Evolutionary conservation across 768 basidiomycete species (phyloP).

Genomic region (Leccinum imitatum): DNA sequence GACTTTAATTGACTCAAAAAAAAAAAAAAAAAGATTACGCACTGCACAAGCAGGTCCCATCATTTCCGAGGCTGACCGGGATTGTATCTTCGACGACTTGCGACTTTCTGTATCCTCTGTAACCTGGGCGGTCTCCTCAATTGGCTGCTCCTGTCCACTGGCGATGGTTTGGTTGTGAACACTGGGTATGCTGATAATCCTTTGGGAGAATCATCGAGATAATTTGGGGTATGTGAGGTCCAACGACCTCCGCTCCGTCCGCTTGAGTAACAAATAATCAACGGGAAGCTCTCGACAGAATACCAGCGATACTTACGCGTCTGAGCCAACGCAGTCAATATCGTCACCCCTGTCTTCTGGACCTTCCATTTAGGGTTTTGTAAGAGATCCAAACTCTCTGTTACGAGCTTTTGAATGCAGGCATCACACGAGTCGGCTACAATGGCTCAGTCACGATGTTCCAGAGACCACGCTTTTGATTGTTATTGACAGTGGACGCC

Average conservation of each 20-base stretch:
- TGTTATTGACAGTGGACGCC: no score
- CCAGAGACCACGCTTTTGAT: no score
- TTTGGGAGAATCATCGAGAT: background rate
- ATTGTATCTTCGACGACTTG: background rate
- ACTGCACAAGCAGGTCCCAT: conserved; percentile 26
- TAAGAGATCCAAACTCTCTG: conserved; percentile 9
- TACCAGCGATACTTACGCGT: conserved; percentile 10
- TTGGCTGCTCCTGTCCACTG: no score
- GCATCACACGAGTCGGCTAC: background rate
- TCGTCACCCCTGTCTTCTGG: conserved; percentile 25
- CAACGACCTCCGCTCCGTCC: background rate
- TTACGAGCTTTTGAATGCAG: conserved; percentile 10
- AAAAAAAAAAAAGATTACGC: no score
- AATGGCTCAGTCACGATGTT: background rate
- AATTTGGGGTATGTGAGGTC: background rate
- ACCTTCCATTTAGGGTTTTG: conserved; percentile 7
- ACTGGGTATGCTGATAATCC: background rate
- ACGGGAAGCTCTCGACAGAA: no score
- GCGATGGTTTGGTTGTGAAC: background rate
- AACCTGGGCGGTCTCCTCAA: no score
- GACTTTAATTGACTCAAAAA: no score
- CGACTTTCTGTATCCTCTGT: background rate
- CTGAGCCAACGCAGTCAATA: conserved; percentile 21
- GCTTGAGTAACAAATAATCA: background rate
- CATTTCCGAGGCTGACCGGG: conserved; percentile 18